Base-by-base conservation (phyloP, 176 grass and related monocot species). In the Aegilops bicornis region DNA sequence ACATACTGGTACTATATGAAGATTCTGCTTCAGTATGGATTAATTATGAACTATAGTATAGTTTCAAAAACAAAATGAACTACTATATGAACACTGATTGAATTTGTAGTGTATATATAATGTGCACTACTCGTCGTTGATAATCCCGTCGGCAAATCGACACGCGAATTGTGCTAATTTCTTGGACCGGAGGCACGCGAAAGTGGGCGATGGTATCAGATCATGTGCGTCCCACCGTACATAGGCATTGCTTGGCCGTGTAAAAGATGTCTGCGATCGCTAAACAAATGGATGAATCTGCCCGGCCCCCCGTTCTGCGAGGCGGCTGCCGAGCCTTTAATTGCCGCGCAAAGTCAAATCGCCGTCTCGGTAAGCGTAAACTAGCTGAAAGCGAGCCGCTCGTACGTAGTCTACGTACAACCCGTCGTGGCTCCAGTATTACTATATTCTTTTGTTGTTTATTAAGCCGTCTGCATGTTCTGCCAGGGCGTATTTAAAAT, bases 271-370 rank as follows among this genome's bases (percentile, higher is more conserved):
- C 79, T 14, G 25, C 8, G 58, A 39, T 22, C 77, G 15, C 64
- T 81, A 81, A 40, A 81, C 19, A 81, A 81, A 67, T 67, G 10
- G 7, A 43, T 37, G 79, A 32, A 48, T 7, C 63, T 32, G 89
- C 61, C n/a, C 83, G 69, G 59, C 9, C 39, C 9, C 83, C 84
- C 86, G 91, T 87, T 90, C 83, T 69, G 88, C 85, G 69, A 82
- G 92, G 76, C 80, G 61, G 89, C 89, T 83, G 86, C 83, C 63
- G 8, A 78, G 32, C 73, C 70, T 80, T 86, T 76, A 83, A 87
- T 90, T n/a, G 48, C 69, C 82, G 31, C 77, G 15, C 71, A 77
- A 88, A 87, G 89, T 93, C 93, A 85, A 91, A 91, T 87, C 40
- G 10, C 23, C 8, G 65, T 78, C 88, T 95, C 36, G 87, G 58